Evolutionary conservation across 2,329 filamentous ascomycete genomes (phyloP).

Genomic region (Chaetomiaceae sp.): DNA sequence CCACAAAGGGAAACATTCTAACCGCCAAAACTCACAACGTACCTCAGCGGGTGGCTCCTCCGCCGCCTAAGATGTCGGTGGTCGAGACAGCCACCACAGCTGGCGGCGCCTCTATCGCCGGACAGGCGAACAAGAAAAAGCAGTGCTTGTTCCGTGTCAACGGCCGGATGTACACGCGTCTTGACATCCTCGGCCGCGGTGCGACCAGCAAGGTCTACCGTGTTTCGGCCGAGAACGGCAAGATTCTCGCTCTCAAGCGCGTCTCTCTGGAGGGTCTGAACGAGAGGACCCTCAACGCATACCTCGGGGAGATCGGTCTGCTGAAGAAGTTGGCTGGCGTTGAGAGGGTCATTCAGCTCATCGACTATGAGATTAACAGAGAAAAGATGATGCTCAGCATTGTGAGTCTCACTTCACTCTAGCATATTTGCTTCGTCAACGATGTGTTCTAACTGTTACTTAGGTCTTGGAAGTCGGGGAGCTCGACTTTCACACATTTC

Average conservation of each 20-base stretch:
- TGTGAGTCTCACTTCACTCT: constrained; percentile 47
- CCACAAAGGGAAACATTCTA: not conserved
- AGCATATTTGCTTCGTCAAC: not conserved
- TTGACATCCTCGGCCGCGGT: constrained; percentile 86
- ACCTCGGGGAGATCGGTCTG: constrained; percentile 92
- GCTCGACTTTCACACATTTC: constrained; percentile 80
- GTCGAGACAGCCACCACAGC: constrained; percentile 84
- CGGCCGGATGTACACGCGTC: constrained; percentile 79
- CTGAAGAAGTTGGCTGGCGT: constrained; percentile 75
- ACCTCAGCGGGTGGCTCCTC: constrained; percentile 62
- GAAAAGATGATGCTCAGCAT: constrained; percentile 85
- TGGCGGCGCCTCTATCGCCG: constrained; percentile 70
- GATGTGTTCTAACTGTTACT: constrained; percentile 1
- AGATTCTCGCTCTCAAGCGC: constrained; percentile 88
- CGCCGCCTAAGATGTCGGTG: constrained; percentile 92
- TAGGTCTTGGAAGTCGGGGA: constrained; percentile 97
- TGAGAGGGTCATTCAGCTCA: constrained; percentile 82
- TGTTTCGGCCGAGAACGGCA: constrained; percentile 94
- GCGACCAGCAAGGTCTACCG: constrained; percentile 93
- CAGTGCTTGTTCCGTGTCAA: constrained; percentile 83
- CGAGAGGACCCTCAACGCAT: constrained; percentile 74
- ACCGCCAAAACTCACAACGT: not conserved
- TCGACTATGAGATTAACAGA: constrained; percentile 89
- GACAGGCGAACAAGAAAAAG: constrained; percentile 62
- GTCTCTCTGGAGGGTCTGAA: constrained; percentile 89